Percentiles rank a stretch among this genome's conserved stretches.
Evolutionary conservation across 768 basidiomycete species (phyloP).

Genomic region (Austroboletus festivus): DNA sequence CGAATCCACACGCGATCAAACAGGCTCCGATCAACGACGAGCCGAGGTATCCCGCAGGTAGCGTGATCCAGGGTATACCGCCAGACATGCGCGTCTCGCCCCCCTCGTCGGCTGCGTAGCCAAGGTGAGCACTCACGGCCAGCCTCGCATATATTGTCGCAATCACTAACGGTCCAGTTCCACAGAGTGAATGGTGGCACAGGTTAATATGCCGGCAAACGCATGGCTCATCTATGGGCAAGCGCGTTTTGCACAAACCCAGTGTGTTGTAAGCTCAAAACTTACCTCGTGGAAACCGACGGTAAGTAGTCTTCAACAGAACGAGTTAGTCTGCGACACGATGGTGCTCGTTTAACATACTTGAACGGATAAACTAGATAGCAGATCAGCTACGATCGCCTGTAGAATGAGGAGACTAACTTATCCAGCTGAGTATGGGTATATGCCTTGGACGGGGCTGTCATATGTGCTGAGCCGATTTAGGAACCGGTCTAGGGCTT

Average conservation of each 20-base stretch:
- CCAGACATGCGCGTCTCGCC: constrained; percentile 86
- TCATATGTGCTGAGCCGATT: constrained; percentile 1
- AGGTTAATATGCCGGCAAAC: constrained; percentile 73
- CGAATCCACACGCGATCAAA: constrained; percentile 84
- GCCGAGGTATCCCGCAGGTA: constrained; percentile 85
- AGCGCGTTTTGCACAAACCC: not conserved
- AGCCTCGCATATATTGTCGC: not conserved
- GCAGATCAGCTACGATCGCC: constrained; percentile 10
- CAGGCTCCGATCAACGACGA: constrained; percentile 84
- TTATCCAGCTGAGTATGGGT: constrained; percentile 65
- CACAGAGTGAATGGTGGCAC: constrained; percentile 82
- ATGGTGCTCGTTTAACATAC: constrained; percentile 43
- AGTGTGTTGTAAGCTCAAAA: constrained; percentile 6
- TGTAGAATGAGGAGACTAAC: constrained; percentile 43
- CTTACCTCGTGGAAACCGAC: constrained; percentile 86
- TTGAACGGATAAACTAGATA: constrained; percentile 84
- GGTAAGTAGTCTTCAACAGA: constrained; percentile 62
- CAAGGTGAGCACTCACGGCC: constrained; percentile 9
- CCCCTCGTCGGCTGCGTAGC: constrained; percentile 72
- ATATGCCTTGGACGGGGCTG: constrained; percentile 57
- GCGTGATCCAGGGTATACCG: constrained; percentile 75
- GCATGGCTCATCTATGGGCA: constrained; percentile 79
- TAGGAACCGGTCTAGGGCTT: constrained; percentile 19
- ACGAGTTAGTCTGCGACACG: constrained; percentile 15
- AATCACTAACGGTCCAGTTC: constrained; percentile 74